Base-by-base conservation (phyloP, 2,329 filamentous ascomycete species). In the Aspergillus sp. region DNA sequence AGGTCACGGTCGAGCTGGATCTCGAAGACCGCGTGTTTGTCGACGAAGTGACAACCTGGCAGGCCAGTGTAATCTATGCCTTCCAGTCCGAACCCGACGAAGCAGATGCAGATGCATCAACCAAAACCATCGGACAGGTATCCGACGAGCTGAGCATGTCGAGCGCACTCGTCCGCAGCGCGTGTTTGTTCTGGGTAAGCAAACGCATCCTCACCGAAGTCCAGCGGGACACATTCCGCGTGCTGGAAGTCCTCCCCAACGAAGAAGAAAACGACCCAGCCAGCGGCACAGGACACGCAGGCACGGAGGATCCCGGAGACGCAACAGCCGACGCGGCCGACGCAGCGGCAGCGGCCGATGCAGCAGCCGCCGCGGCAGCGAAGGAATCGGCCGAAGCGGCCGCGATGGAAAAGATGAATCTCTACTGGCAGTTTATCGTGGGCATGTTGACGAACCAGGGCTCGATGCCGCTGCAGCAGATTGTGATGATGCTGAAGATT, bases 401-500 rank as follows among this genome's bases (percentile, higher is more conserved):
- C 29, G 77, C 85, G 19, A 76, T 81, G 51, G 85, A 88, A 62
- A 82, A 82, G 57, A 81, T 80, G 64, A 74, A 77, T 35, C 78
- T 95, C 33, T 95, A 96, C 67, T 89, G 87, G 81, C 86, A 90
- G 58, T 97, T 95, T 63, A 90, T 98, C 46, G 75, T 90, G 44
- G 89, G 88, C 40, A 97, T 98, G 93, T 72, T 98, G 67, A 96
- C 89, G 49, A 96, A 96, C 65, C 86, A 89, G 56, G 85, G 85
- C 12, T 81, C 85, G 27, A 93, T 96, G 87, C 84, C 87, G 40
- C 71, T 90, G 46, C 76, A 76, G 43, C 81, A 90, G 62, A 94
- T 98, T 52, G 78, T 83, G 7, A 95, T 90, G 85, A 96, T 97
- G 88, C 77, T 98, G 76, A 89, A 88, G 68, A 91, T 97, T 78